Conservation (phyloP, 768 basidiomycete species). For the Leccinum obscurum region DNA sequence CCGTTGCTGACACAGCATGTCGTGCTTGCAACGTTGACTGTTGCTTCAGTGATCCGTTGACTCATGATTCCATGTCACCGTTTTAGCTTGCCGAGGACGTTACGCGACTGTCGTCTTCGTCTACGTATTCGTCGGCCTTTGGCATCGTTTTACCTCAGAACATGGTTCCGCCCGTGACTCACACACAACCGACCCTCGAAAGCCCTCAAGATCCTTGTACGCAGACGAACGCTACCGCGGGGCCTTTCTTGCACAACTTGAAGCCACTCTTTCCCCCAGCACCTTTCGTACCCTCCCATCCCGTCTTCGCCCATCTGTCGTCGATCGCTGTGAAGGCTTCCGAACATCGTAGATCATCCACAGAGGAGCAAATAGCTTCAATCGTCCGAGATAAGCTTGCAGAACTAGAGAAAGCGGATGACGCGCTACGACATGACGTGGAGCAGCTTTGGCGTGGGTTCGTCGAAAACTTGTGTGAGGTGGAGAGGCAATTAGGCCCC, state of each 20-base stretch:
- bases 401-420: slow-evolving; percentile 58
- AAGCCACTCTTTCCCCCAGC: slow-evolving; percentile 70
- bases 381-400: slow-evolving; percentile 53
- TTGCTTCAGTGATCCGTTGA: slow-evolving; percentile 14
- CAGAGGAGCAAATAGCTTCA: slow-evolving; percentile 57
- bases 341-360: slow-evolving; percentile 49
- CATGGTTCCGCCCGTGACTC: slow-evolving; percentile 21
- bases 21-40: slow-evolving; percentile 1
- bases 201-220: slow-evolving; percentile 28
- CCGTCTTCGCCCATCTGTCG: slow-evolving; percentile 65
- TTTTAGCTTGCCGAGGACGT: slow-evolving; percentile 30
- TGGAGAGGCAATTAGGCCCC: slow-evolving; percentile 40
- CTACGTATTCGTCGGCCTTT: slow-evolving; percentile 46
- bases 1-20: slow-evolving; percentile 6
- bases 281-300: slow-evolving; percentile 75
- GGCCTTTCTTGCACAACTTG: slow-evolving; percentile 50
- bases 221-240: slow-evolving; percentile 23
- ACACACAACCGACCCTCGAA: slow-evolving; percentile 28
- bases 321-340: slow-evolving; percentile 57
- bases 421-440: slow-evolving; percentile 54
- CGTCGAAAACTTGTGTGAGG: slow-evolving; percentile 44
- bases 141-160: slow-evolving; percentile 43
- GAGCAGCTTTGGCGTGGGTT: slow-evolving; percentile 64
- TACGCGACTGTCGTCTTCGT: slow-evolving; percentile 35
- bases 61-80: slow-evolving; percentile 12